Evolutionary conservation across 208 protist genomes (phyloP).

Genomic region (Crithidia expoeki): DNA sequence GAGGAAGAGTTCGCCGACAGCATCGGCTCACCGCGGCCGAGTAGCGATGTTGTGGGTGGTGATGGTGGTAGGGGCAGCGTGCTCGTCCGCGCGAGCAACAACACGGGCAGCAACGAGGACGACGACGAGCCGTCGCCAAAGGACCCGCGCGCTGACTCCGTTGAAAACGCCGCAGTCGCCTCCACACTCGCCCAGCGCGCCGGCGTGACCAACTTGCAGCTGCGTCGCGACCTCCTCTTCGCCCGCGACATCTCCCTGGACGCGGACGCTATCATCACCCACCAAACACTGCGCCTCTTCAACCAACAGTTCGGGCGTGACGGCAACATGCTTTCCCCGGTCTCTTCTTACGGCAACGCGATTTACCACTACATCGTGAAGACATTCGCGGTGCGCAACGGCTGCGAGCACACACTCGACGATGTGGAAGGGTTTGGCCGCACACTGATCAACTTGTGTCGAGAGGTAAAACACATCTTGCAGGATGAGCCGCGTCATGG

Average conservation of each 20-base stretch:
- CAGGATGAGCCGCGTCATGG: slow-evolving; percentile 76
- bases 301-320: slow-evolving; percentile 65
- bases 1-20: slow-evolving; percentile 38
- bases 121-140: slow-evolving; percentile 50
- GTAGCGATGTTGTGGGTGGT: not conserved
- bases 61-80: slow-evolving; percentile 19
- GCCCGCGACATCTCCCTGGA: slow-evolving; percentile 72
- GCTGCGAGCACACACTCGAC: slow-evolving; percentile 73
- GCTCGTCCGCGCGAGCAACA: slow-evolving; percentile 19
- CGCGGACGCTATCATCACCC: slow-evolving; percentile 80
- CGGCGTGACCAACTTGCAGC: slow-evolving; percentile 51
- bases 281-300: slow-evolving; percentile 78
- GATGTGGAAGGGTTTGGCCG: slow-evolving; percentile 86
- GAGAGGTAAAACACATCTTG: slow-evolving; percentile 74
- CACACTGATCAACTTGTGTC: slow-evolving; percentile 77
- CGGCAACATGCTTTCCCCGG: slow-evolving; percentile 50
- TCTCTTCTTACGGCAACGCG: slow-evolving; percentile 75
- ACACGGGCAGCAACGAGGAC: not conserved
- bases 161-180: slow-evolving; percentile 22
- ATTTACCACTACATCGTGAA: slow-evolving; percentile 90
- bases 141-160: slow-evolving; percentile 38
- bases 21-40: slow-evolving; percentile 14
- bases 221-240: slow-evolving; percentile 46
- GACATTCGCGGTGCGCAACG: slow-evolving; percentile 84
- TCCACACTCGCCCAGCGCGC: slow-evolving; percentile 49